Evolutionary conservation across 1,284 basidiomycete genomes (phyloP), one percentile per base, ranked within the genome.

Genomic region (Malassezia furfur): DNA sequence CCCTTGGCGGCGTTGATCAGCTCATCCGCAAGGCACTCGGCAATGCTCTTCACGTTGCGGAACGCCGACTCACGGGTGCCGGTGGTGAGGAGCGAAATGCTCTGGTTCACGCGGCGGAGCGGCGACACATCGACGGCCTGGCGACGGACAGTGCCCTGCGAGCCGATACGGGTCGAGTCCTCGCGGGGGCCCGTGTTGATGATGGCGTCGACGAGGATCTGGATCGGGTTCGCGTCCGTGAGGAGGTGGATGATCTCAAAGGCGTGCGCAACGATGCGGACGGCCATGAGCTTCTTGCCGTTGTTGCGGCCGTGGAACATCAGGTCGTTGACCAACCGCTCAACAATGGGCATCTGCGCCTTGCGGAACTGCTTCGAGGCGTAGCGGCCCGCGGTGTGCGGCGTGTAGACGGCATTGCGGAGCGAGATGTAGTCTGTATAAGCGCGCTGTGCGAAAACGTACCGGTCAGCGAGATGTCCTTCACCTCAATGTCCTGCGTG

Each of bases 301-400:
- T 94, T 98, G 87, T 99, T 99, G 79, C 94, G 91, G 68, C 94
- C 94, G 82, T 98, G 96, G 93, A 98, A 98, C 94, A 98, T 74
- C 57, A 73, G 65, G 15, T 54, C 57, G 83, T 96, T 93, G 66
- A 98, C 93, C 70, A 98, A 83, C 76, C 93, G 90, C 81, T 98
- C 93, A 72, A 98, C 94, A 77, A 98, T 94, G 76, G 94, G 94
- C 93, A 98, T 98, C 79, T 94, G 89, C 19, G 91, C 91, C 85
- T 99, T 99, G 83, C 93, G 94, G 86, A 99, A 99, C 79, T 96
- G 91, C 83, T 96, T 96, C 83, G 91, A 91, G 77, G 91, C 89
- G 79, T 96, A 98, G 79, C 94, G 90, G 69, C 94, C 94, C 69
- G 93, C 91, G 62, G 94, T 98, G 84, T 98, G 93, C 61, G 93